These are phyloP conservation scores for Geotrichum bryndzae DNA, from an alignment of 1,139 yeast genomes.

Conservation along the genomic window DNA sequence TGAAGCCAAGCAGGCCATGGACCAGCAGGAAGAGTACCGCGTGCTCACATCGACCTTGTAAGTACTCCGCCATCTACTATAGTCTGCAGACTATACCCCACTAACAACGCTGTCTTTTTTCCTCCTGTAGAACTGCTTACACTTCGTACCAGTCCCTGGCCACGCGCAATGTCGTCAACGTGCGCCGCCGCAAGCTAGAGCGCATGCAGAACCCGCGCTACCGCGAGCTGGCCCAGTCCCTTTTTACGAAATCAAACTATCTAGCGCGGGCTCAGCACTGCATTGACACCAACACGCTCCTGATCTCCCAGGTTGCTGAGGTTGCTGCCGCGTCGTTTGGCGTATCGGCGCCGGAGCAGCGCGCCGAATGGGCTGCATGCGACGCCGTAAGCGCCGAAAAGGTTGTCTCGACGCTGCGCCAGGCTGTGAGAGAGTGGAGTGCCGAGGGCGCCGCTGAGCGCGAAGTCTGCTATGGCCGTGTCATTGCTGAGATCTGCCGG, in stretches of 20 bases:
- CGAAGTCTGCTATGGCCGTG: slow-evolving; percentile 40
- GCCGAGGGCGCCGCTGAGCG: slow-evolving; percentile 55
- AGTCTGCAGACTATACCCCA: no score
- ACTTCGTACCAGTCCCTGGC: slow-evolving; percentile 24
- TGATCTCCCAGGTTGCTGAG: slow-evolving; percentile 43
- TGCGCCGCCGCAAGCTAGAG: slow-evolving; percentile 25
- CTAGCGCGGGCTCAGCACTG: slow-evolving; percentile 43
- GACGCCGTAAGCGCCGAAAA: slow-evolving; percentile 50
- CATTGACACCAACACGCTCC: slow-evolving; percentile 46
- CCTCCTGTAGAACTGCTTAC: slow-evolving; percentile 25
- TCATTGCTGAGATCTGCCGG: slow-evolving; percentile 43
- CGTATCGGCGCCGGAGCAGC: slow-evolving; percentile 49
- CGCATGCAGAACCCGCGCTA: slow-evolving; percentile 18
- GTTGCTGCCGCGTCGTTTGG: slow-evolving; percentile 40
- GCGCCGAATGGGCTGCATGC: slow-evolving; percentile 45
- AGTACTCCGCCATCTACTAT: slow-evolving; percentile 5
- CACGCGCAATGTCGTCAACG: slow-evolving; percentile 23
- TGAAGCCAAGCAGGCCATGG: neutral
- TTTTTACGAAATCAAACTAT: slow-evolving; percentile 32
- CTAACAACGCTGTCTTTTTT: neutral
- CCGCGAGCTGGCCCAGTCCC: slow-evolving; percentile 18
- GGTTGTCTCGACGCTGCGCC: slow-evolving; percentile 56
- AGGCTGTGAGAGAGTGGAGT: slow-evolving; percentile 74
- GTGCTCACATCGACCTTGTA: slow-evolving; percentile 28
- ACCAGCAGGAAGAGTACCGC: slow-evolving; percentile 24